Evolutionary conservation across 2,329 filamentous ascomycete species (phyloP).

Genomic region (Epichloe gansuensis): DNA sequence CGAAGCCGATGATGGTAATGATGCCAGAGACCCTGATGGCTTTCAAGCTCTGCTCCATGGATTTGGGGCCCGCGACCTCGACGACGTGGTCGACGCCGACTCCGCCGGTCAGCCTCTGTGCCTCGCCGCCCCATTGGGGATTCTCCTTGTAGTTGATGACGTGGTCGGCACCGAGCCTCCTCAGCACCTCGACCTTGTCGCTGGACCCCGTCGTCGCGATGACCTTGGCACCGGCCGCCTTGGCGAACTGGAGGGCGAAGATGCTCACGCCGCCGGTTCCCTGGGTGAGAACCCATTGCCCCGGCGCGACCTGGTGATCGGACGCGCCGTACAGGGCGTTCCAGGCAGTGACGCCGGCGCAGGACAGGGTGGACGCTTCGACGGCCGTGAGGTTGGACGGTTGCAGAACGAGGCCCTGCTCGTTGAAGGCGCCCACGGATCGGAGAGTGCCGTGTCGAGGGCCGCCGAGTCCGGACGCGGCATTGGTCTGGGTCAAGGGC

Average conservation of each 20-base stretch:
- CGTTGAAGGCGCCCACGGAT: constrained; percentile 54
- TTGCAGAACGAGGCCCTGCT: constrained; percentile 52
- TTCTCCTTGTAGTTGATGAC: constrained; percentile 38
- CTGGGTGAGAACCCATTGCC: constrained; percentile 50
- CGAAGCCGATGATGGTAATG: constrained; percentile 29
- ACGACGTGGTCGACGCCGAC: constrained; percentile 34
- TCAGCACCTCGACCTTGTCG: constrained; percentile 31
- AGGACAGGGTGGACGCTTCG: constrained; percentile 46
- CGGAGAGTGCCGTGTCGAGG: constrained; percentile 55
- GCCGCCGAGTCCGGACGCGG: constrained; percentile 52
- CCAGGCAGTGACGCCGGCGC: constrained; percentile 53
- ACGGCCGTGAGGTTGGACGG: constrained; percentile 41
- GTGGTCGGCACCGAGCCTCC: constrained; percentile 36
- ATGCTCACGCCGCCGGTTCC: constrained; percentile 60
- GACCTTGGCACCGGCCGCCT: constrained; percentile 34
- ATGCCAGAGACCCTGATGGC: constrained; percentile 34
- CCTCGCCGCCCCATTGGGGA: constrained; percentile 32
- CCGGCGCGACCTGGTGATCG: constrained; percentile 34
- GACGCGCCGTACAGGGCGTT: constrained; percentile 49
- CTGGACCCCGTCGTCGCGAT: constrained; percentile 35
- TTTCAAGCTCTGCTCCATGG: constrained; percentile 31
- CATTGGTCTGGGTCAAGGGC: constrained; percentile 20
- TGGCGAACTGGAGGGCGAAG: constrained; percentile 49
- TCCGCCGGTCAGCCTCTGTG: constrained; percentile 30
- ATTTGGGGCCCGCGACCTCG: constrained; percentile 34